phyloP scores from a whole-genome alignment of 2,329 filamentous ascomycete genomes.

The Colletotrichum cuscutae region DNA sequence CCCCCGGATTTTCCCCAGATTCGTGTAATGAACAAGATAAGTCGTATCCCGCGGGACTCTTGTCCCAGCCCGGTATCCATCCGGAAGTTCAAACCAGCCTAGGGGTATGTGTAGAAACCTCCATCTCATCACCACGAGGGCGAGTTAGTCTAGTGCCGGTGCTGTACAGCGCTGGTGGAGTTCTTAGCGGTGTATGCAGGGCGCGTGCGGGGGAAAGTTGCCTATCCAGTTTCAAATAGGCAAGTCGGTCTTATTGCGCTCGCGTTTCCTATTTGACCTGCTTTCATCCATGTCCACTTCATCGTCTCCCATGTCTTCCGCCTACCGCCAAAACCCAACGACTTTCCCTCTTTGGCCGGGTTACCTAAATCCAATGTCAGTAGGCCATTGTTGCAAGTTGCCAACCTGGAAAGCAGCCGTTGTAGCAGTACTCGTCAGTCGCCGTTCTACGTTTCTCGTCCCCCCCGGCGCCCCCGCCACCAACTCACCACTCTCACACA shows the following conservation, averaged over 20 bases:
- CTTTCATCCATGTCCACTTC: conserved; percentile 18
- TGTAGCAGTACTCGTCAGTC: background rate
- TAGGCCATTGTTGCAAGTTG: background rate
- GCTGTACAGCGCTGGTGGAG: conserved; percentile 6
- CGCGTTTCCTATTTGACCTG: conserved; percentile 29
- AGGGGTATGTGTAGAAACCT: conserved; percentile 2
- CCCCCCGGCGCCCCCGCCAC: background rate
- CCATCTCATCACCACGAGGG: background rate
- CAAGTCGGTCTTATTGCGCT: conserved; percentile 18
- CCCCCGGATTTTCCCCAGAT: conserved; percentile 1
- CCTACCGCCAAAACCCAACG: background rate
- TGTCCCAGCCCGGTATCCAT: background rate
- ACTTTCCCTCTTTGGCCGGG: background rate
- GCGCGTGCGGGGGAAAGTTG: conserved; percentile 15
- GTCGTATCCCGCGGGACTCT: background rate
- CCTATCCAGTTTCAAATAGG: conserved; percentile 8
- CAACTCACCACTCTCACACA: conserved; percentile 1
- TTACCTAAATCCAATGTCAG: background rate
- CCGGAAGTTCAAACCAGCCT: background rate
- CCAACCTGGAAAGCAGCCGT: background rate
- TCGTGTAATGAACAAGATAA: background rate
- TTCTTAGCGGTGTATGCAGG: conserved; percentile 13
- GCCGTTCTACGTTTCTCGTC: no score
- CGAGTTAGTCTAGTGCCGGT: background rate
- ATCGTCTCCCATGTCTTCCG: background rate